A percentile compares a stretch with the other conserved stretches of the same genome.
These are phyloP conservation scores for Colletotrichum karsti DNA, from an alignment of 2,329 filamentous ascomycete genomes.

Conservation along the genomic window DNA sequence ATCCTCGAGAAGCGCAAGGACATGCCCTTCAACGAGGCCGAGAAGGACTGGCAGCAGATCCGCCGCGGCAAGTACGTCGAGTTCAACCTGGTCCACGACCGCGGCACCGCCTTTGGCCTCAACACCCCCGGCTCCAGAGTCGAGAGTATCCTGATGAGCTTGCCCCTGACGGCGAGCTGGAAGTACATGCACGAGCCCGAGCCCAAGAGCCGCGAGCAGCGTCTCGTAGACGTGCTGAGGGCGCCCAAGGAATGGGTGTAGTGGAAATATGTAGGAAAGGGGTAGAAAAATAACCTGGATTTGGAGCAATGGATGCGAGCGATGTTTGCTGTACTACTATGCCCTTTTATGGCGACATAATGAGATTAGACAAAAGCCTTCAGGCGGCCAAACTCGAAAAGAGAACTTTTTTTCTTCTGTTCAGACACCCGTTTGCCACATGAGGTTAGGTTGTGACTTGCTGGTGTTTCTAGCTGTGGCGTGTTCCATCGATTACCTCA, in stretches of 20 bases:
- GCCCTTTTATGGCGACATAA: conserved; percentile 21
- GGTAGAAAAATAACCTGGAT: neutral
- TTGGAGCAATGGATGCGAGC: conserved; percentile 11
- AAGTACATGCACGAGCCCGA: conserved; percentile 92
- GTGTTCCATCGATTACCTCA: neutral
- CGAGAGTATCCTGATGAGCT: conserved; percentile 97
- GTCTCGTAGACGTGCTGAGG: conserved; percentile 77
- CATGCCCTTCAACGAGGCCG: conserved; percentile 84
- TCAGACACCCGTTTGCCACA: no score
- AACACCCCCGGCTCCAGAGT: conserved; percentile 91
- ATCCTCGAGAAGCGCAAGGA: conserved; percentile 90
- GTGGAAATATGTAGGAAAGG: conserved; percentile 14
- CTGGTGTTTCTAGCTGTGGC: no score
- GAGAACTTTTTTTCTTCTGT: conserved; percentile 11
- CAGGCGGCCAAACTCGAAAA: conserved; percentile 21
- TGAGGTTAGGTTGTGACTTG: no score
- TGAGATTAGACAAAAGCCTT: conserved; percentile 29
- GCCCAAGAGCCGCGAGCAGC: conserved; percentile 78
- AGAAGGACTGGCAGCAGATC: conserved; percentile 98
- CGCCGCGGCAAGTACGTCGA: conserved; percentile 95
- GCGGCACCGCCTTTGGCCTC: conserved; percentile 92
- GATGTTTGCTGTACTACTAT: conserved; percentile 20
- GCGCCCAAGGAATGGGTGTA: conserved; percentile 74
- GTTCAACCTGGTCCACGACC: conserved; percentile 97
- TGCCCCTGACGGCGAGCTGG: conserved; percentile 93